These are phyloP conservation scores for Acanthochlamys bracteata DNA, from an alignment of 106 monocot genomes.

Conservation along the genomic window DNA sequence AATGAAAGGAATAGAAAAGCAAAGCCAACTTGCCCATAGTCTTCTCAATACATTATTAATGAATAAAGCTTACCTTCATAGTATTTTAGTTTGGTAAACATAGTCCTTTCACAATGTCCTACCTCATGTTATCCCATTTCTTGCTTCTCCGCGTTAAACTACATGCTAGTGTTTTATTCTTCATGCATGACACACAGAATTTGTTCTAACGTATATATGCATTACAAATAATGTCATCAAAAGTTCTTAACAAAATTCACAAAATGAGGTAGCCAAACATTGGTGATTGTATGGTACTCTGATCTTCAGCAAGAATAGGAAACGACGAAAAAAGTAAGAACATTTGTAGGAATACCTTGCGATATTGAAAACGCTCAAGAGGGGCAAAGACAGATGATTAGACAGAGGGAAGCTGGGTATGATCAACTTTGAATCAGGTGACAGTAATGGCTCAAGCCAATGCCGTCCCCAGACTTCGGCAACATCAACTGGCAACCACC, in stretches of 20 bases:
- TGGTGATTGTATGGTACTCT: not conserved
- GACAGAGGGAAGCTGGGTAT: conserved; percentile 62
- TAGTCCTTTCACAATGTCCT: no score
- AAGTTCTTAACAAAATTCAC: not conserved
- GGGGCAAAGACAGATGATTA: conserved; percentile 71
- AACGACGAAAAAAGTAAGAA: no score
- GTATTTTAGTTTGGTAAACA: no score
- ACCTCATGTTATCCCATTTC: no score
- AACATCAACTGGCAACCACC: conserved; percentile 92
- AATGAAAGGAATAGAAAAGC: no score
- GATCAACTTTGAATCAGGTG: conserved; percentile 46
- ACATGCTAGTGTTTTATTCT: no score
- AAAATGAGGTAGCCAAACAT: not conserved
- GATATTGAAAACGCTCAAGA: conserved; percentile 87
- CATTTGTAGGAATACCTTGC: conserved; percentile 51
- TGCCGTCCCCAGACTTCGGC: conserved; percentile 77
- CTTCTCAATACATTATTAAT: no score
- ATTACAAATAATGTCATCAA: not conserved
- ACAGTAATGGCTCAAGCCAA: conserved; percentile 54
- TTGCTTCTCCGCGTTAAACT: no score
- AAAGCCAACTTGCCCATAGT: no score
- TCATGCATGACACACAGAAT: no score
- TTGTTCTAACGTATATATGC: not conserved
- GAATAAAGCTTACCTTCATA: no score
- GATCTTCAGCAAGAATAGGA: no score